phyloP scores from a whole-genome alignment of 2,329 filamentous ascomycete species.

The Chrysoporthe austroafricana region DNA sequence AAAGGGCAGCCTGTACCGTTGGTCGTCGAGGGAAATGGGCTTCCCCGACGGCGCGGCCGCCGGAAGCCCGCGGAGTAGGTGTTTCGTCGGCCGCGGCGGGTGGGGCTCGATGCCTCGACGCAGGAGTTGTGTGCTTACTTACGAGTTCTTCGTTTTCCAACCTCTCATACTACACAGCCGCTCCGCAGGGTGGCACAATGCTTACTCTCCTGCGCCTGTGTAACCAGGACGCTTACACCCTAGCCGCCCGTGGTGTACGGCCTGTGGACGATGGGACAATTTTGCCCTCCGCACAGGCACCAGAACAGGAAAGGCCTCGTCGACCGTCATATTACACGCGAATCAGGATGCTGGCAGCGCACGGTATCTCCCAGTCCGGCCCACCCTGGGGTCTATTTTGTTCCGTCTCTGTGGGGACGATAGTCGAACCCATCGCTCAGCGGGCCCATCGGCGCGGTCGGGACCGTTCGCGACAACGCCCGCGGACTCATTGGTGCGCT shows the following conservation, averaged over 20 bases:
- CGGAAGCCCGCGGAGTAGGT: not conserved
- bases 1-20: not conserved
- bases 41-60: not conserved
- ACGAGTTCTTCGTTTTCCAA: not conserved
- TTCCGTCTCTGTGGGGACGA: not conserved
- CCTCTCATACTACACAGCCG: constrained; percentile 3
- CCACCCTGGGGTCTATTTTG: not conserved
- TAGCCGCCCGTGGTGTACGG: constrained; percentile 5
- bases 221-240: not conserved
- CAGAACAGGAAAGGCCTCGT: not conserved
- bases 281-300: not conserved
- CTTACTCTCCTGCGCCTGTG: not conserved
- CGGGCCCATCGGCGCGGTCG: not conserved
- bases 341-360: not conserved
- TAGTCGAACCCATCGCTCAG: not conserved
- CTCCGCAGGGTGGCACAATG: constrained; percentile 1
- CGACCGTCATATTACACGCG: not conserved
- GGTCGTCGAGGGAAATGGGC: not conserved
- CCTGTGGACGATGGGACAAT: not conserved
- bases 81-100: not conserved
- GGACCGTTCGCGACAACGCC: not conserved
- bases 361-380: not conserved
- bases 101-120: not conserved
- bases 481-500: no score
- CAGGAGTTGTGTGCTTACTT: constrained; percentile 1